Evolutionary conservation across 352 stramenopile species (phyloP).

Genomic region (Pythium phragmitis): DNA sequence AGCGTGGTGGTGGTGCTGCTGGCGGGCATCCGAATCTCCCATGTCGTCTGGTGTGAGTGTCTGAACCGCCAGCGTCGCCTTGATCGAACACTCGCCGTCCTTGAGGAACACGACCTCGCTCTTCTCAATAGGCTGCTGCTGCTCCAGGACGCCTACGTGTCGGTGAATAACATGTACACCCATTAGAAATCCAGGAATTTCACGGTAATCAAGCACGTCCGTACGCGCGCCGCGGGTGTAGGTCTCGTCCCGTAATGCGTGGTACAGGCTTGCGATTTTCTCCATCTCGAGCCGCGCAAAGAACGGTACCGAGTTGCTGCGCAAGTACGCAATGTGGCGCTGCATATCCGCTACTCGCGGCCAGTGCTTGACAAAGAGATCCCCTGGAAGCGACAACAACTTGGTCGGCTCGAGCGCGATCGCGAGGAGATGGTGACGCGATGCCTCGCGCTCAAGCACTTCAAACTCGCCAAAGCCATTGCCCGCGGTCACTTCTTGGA

Average conservation of each 20-base stretch:
- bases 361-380: constrained; percentile 51
- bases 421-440: constrained; percentile 34
- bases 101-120: constrained; percentile 50
- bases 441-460: constrained; percentile 44
- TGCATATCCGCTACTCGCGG: constrained; percentile 31
- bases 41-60: neutral
- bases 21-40: neutral
- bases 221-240: constrained; percentile 45
- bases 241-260: constrained; percentile 45
- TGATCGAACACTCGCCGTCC: constrained; percentile 50
- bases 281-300: constrained; percentile 53
- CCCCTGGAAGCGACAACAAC: constrained; percentile 49
- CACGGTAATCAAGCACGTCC: constrained; percentile 2
- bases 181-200: too few relatives aligned
- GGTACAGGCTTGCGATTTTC: constrained; percentile 56
- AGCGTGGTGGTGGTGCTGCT: constrained; percentile 1
- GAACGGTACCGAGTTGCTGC: constrained; percentile 30
- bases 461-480: constrained; percentile 69
- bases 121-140: constrained; percentile 22
- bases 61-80: constrained; percentile 21
- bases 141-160: constrained; percentile 39
- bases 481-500: constrained; percentile 40
- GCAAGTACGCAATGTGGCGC: constrained; percentile 51
- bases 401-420: constrained; percentile 49
- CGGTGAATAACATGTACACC: neutral